These are phyloP conservation scores for Cantharellus anzutake DNA, from an alignment of 768 basidiomycete species.

Conservation along the genomic window DNA sequence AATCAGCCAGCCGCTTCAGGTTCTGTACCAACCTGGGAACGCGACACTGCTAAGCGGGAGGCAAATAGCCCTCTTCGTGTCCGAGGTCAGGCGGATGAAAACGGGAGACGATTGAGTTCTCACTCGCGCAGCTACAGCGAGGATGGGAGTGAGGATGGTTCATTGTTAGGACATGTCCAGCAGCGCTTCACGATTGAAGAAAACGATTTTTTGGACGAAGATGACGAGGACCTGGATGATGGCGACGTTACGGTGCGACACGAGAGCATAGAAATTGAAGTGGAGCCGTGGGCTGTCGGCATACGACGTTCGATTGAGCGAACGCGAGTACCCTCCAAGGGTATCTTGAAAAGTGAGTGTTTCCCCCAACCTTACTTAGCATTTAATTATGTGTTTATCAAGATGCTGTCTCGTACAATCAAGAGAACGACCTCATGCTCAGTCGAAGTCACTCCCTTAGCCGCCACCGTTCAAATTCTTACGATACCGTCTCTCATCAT, in stretches of 20 bases:
- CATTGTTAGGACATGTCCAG: not conserved
- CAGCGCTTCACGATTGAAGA: not conserved
- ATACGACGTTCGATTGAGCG: slow-evolving; percentile 56
- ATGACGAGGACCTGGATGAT: slow-evolving; percentile 31
- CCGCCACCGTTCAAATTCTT: slow-evolving; percentile 58
- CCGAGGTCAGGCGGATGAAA: not conserved
- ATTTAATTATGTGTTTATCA: not conserved
- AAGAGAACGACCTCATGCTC: slow-evolving; percentile 35
- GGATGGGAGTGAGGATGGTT: slow-evolving; percentile 4
- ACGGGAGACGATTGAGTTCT: slow-evolving; percentile 9
- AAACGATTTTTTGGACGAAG: slow-evolving; percentile 6
- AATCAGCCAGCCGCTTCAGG: slow-evolving; percentile 21
- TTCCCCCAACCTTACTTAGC: too few relatives aligned
- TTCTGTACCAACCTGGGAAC: slow-evolving; percentile 37
- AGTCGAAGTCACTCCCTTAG: slow-evolving; percentile 22
- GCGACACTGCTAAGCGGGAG: slow-evolving; percentile 32
- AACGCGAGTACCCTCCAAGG: slow-evolving; percentile 44
- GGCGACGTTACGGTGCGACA: slow-evolving; percentile 59
- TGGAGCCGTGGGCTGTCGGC: slow-evolving; percentile 62
- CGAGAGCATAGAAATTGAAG: slow-evolving; percentile 29
- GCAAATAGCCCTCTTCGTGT: not conserved
- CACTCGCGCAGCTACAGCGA: slow-evolving; percentile 10
- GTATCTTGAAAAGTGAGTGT: slow-evolving; percentile 75
- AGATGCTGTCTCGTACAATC: slow-evolving; percentile 56
- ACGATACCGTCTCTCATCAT: slow-evolving; percentile 34